Conservation (phyloP, 257 asterid species). For the Nicotiana knightiana region DNA sequence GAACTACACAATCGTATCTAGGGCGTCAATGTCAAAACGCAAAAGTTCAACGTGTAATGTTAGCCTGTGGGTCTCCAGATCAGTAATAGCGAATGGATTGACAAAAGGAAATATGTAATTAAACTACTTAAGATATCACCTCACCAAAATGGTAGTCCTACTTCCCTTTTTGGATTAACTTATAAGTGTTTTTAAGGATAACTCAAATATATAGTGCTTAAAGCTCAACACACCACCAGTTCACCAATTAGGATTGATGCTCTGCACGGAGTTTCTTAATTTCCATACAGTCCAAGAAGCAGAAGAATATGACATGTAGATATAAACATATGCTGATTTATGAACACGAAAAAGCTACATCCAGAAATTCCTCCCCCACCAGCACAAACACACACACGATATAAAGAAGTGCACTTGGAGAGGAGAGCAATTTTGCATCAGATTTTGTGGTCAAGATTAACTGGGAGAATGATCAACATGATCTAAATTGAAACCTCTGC, state of each 20-base stretch:
- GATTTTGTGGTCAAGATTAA: background rate
- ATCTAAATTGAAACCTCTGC: slow-evolving; percentile 60
- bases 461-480: background rate
- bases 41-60: background rate
- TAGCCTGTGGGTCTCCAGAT: background rate
- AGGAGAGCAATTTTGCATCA: background rate
- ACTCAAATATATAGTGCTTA: background rate
- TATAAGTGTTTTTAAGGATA: background rate
- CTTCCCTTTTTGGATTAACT: background rate
- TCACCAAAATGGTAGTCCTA: background rate
- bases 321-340: background rate
- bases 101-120: background rate
- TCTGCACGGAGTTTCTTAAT: background rate
- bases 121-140: background rate
- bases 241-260: background rate
- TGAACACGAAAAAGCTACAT: background rate
- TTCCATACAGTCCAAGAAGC: background rate
- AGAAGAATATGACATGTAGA: background rate
- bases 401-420: background rate
- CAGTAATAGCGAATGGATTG: background rate
- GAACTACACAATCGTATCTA: background rate
- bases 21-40: background rate
- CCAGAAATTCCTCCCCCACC: background rate
- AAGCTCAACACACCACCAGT: background rate
- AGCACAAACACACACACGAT: background rate